These are phyloP conservation scores for Pseudogymnoascus pannorum DNA, from an alignment of 2,329 filamentous ascomycete genomes.

Conservation along the genomic window DNA sequence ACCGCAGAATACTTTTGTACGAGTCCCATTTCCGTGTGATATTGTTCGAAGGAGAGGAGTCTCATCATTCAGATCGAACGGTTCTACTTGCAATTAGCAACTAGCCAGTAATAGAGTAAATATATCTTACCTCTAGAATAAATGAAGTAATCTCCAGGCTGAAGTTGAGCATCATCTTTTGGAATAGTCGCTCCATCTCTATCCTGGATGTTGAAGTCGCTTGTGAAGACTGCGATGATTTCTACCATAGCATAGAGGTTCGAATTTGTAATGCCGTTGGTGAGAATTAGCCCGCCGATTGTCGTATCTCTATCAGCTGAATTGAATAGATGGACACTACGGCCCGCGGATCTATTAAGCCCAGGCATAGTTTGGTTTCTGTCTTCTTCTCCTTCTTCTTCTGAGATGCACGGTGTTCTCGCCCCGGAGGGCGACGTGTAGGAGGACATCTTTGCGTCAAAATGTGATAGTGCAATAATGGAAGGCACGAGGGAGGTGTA, in stretches of 20 bases:
- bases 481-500: no score
- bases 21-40: background rate
- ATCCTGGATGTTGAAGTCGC: background rate
- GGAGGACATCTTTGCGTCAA: background rate
- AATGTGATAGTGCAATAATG: no score
- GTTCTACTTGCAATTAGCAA: background rate
- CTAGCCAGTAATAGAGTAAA: background rate
- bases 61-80: background rate
- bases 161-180: background rate
- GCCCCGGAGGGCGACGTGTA: background rate
- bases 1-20: slow-evolving; percentile 14
- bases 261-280: slow-evolving; percentile 21
- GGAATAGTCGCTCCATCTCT: background rate
- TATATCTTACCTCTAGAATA: background rate
- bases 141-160: background rate
- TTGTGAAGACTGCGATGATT: slow-evolving; percentile 14
- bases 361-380: background rate
- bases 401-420: background rate
- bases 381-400: no score
- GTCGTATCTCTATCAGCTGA: background rate
- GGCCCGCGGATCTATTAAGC: background rate
- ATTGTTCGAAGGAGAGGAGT: background rate
- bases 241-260: slow-evolving; percentile 25
- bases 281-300: slow-evolving; percentile 16
- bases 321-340: background rate